Evolutionary conservation across 1,139 yeast genomes (phyloP).

Genomic region (Pichia sp.): DNA sequence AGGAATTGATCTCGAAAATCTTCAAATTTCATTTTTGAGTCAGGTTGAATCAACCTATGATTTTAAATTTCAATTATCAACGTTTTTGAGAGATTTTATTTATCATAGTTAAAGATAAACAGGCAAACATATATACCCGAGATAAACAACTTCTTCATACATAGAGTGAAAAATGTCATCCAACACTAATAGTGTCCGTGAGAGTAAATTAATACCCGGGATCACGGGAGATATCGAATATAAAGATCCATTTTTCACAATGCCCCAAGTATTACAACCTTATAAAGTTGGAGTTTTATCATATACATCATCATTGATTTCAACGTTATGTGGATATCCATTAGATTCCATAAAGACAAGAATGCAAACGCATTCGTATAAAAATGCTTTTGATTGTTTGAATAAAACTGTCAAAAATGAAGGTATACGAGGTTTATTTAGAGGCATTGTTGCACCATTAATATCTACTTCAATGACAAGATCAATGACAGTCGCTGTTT

Average conservation of each 20-base stretch:
- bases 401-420: conserved; percentile 50
- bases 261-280: conserved; percentile 49
- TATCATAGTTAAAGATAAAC: background rate
- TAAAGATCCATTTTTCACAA: conserved; percentile 34
- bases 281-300: conserved; percentile 56
- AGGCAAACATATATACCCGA: background rate
- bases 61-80: too few relatives aligned
- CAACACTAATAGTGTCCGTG: background rate
- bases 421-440: conserved; percentile 64
- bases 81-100: too few relatives aligned
- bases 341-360: conserved; percentile 79
- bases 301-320: conserved; percentile 55
- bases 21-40: background rate
- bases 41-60: background rate
- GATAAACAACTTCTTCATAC: background rate
- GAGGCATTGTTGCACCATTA: conserved; percentile 72
- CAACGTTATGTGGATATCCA: conserved; percentile 77
- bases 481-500: conserved; percentile 61
- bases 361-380: conserved; percentile 71
- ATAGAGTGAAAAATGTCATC: background rate
- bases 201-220: conserved; percentile 26
- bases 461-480: conserved; percentile 60
- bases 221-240: conserved; percentile 33
- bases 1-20: background rate
- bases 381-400: conserved; percentile 54